Conservation (phyloP, 768 basidiomycete species). For the Pleurotus djamor region DNA sequence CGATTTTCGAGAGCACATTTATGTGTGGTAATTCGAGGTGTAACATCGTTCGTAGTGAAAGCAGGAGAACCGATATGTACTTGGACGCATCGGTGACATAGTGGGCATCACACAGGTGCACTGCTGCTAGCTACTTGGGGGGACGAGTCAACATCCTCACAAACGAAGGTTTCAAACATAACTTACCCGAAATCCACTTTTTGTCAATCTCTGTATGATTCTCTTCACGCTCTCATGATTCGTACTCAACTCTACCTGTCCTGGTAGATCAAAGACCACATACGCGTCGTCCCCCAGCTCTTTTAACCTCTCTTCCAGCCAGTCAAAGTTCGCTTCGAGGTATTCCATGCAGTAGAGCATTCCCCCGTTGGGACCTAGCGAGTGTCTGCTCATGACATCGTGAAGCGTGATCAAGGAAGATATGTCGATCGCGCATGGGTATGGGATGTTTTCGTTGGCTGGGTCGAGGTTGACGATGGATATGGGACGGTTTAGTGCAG, state of each 20-base stretch:
- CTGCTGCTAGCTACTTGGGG: slow-evolving; percentile 73
- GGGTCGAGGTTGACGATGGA: slow-evolving; percentile 95
- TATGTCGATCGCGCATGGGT: slow-evolving; percentile 89
- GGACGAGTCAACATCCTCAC: background rate
- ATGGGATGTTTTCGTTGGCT: slow-evolving; percentile 86
- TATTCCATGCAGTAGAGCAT: slow-evolving; percentile 98
- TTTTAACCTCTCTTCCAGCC: slow-evolving; percentile 68
- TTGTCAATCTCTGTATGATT: slow-evolving; percentile 70
- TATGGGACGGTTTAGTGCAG: slow-evolving; percentile 82
- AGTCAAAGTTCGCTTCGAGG: slow-evolving; percentile 92
- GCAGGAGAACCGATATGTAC: slow-evolving; percentile 88
- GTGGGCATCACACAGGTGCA: slow-evolving; percentile 96
- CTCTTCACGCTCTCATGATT: slow-evolving; percentile 89
- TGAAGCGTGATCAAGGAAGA: slow-evolving; percentile 82
- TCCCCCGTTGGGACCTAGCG: slow-evolving; percentile 92
- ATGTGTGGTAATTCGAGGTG: slow-evolving; percentile 97
- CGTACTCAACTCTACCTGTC: slow-evolving; percentile 96
- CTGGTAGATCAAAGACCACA: slow-evolving; percentile 93
- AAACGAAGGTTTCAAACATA: background rate
- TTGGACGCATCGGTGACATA: slow-evolving; percentile 96
- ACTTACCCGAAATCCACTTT: slow-evolving; percentile 83
- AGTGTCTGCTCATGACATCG: slow-evolving; percentile 82
- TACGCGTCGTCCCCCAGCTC: slow-evolving; percentile 75
- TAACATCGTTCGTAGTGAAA: slow-evolving; percentile 96
- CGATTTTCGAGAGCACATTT: slow-evolving; percentile 96